Evolutionary conservation across 345 rosid species (phyloP), one percentile per base, ranked within the genome.

Genomic region (Gynandropsis gynandra): DNA sequence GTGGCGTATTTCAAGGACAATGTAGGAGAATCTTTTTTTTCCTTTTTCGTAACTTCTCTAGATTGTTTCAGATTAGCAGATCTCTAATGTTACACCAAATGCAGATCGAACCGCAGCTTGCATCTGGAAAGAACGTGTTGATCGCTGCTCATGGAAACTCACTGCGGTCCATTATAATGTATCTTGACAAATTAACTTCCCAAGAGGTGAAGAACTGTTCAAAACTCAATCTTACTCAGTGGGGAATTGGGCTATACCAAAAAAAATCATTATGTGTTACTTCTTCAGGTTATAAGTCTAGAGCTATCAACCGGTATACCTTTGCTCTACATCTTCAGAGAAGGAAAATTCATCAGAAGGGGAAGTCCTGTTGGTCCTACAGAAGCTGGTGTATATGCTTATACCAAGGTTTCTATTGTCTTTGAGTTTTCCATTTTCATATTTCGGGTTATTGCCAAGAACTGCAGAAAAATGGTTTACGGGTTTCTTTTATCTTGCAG

Each of bases 361-460:
- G 97, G 98, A 48, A 85, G 97, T 62, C 99, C 99, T 6, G 72
- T 67, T 0, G 90, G 75, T 52, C 97, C 99, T 31, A 47, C 86
- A 1, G 99, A 92, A 70, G 93, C 89, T 9, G 98, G 98, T 18
- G 93, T 92, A 31, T 92, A 84, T 71, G 97, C 98, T 56, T 87
- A 92, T 71, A 87, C 95, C 34, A 76, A 82, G 79, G 98, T 81
- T 62, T 46, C 73, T 50, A 36, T 41, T 42, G 42, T 70, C 51
- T 59, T 24, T 55, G 47, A 31, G 39, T 33, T 46, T 34, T 45
- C 13, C 42, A 16, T 37, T 56, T 24, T 16, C 18, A 9, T 53
- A 11, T 51, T 12, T 31, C 5, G 20, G 24, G 37, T 27, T 46
- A 31, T 50, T 16, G 52, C 42, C 9, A 20, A 31, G 39, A 33